Evolutionary conservation across 345 rosid species (phyloP), one percentile per base, ranked within the genome.

Genomic region (Reutealis trisperma): DNA sequence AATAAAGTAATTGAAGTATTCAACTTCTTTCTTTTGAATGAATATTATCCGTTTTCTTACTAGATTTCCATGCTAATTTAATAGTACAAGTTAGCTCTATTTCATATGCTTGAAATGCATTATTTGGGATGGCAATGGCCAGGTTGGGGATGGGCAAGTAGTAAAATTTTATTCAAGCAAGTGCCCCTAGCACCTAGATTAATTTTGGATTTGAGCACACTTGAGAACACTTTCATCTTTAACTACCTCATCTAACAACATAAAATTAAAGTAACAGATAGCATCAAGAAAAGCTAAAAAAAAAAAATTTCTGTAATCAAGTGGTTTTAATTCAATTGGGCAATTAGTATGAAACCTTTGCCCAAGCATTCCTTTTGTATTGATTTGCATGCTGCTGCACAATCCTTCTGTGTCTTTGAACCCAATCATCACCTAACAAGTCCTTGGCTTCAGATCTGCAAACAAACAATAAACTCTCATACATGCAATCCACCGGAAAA

Each of bases 361-460:
- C 79, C 99, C 98, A 96, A 22, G 92, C 98, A 85, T 70, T 86
- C 86, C 99, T 89, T 88, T 91, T 96, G 86, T 96, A 96, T 81
- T 90, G 96, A 80, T 96, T 96, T 78, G 99, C 99, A 81, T 96
- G 96, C 86, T 93, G 99, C 76, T 96, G 99, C 59, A 96, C 99
- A 52, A 90, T 89, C 84, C 99, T 94, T 84, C 99, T 85, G 81
- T 96, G 97, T 80, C 91, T 87, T 82, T 96, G 99, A 49, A 96
- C 98, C 99, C 99, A 96, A 80, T 96, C 99, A 83, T 96, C 99
- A 57, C 99, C 99, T 59, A 96, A 86, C 85, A 96, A 87, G 82
- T 96, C 98, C 85, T 96, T 96, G 74, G 98, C 99, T 90, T 96
- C 99, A 71, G 99, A 96, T 85, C 99, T 95, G 85, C 67, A 85